Evolutionary conservation across 345 rosid species (phyloP), one percentile per base, ranked within the genome.

Genomic region (Salix caprea): DNA sequence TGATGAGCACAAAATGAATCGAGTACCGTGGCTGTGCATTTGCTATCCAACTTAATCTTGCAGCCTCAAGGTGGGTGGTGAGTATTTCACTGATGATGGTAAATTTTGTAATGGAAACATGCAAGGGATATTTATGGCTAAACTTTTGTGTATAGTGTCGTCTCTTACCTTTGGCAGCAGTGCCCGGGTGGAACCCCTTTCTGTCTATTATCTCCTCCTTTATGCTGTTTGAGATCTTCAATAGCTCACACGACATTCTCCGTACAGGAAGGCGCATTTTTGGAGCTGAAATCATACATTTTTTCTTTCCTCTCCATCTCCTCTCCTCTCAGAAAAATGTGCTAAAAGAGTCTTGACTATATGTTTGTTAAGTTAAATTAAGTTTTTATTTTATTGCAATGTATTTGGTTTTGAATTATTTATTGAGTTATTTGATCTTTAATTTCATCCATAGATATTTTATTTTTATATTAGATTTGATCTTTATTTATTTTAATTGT

Each of bases 1-100:
- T 85, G 77, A 89, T 74, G 12, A 54, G 61, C 12, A 21, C 24
- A 21, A 19, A 54, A 54, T 8, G 61, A 54, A 54, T 2, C 11
- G 28, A 58, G 14, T 23, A 58, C 14, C 64, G 23, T 23, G 28
- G 11, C 15, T 10, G 26, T 58, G 64, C 28, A 58, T 58, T 61
- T 40, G 62, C 66, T 5, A 39, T 14, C 5, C 64, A 70, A 70
- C 73, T 32, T 46, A 19, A 30, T 72, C 23, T 58, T n/a, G 32
- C 50, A n/a, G 26, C 42, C 42, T 34, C 24, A 10, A 24, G 50
- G 66, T 36, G 3, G 34, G 15, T 21, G 30, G 15, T 21, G 30
- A 48, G 62, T 65, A 36, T 66, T 34, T 65, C 28, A 58, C 64
- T 23, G 5, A 58, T 58, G 64, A 58, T 58, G 64, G 28, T 24